Base-by-base conservation (phyloP, 1,284 basidiomycete genomes). In the Microbotryum saponariae region DNA sequence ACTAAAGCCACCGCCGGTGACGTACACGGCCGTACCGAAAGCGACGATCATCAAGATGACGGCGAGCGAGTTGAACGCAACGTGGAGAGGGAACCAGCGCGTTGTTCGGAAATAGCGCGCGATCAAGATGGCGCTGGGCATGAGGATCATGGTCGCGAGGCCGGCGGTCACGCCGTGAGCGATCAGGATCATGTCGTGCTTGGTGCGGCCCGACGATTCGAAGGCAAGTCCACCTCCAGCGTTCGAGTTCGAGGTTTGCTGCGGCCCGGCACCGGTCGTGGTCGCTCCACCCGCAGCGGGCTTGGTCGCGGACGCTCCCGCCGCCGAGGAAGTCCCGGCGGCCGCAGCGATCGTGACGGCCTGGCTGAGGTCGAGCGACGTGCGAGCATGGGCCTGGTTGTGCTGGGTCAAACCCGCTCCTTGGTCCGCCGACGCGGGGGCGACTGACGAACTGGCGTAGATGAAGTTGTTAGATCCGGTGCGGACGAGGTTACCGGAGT, bases 121-220 rank as follows among this genome's bases (percentile, higher is more conserved):
- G 46, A 60, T 29, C 33, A 68, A 55, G 14, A 68, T 44, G 9
- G 61, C 64, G 37, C 49, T 18, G 3, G 66, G 66, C 9, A 48
- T 44, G 46, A 65, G 54, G 33, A 68, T 12, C 9, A 65, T 49
- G 46, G 66, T 46, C 44, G 61, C 66, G 80, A 51, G 83, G 82
- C 21, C 85, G 75, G 25, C 87, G 77, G 69, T 85, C 82, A 73
- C 84, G 82, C 53, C 58, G 45, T 65, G 63, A 1, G 58, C 60
- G 46, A 65, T 62, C n/a, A 62, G 42, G 20, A 54, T 33, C 51
- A 54, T 65, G 63, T 65, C 63, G 4, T 57, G 60, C 20, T 42
- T 51, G 16, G 59, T 44, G 25, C 63, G 44, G 4, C 48, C 59
- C 10, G 45, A 3, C 37, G 37, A 16, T 18, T 42, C 37, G 37